Conservation (phyloP, 306 rosid genomes). For the Potentilla sterilis region DNA sequence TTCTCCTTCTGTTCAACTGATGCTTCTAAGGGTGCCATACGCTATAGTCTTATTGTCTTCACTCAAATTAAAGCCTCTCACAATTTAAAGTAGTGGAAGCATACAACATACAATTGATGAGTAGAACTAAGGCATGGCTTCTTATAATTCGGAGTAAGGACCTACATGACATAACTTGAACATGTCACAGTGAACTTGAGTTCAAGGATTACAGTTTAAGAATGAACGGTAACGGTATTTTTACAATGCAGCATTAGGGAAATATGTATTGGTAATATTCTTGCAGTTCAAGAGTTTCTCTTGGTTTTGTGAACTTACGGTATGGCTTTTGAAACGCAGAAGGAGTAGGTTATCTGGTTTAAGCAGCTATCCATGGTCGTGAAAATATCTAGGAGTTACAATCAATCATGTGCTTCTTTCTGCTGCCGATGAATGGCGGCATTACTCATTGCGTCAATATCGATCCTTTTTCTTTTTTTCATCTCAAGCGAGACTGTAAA, state of each 20-base stretch:
- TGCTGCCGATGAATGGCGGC: background rate
- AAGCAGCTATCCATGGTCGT: background rate
- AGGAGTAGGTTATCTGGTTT: conserved; percentile 24
- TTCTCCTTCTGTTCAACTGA: background rate
- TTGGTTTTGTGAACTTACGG: background rate
- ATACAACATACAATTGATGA: background rate
- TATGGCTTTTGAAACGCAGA: conserved; percentile 16
- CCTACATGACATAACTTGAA: background rate
- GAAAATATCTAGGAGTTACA: background rate
- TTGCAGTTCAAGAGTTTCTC: background rate
- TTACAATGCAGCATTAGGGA: background rate
- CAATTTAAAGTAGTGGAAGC: background rate
- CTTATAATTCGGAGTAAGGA: background rate
- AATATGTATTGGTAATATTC: background rate
- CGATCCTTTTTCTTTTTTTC: background rate
- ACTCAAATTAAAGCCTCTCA: background rate
- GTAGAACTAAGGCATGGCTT: background rate
- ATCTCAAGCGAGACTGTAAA: conserved; percentile 17
- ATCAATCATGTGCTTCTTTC: background rate
- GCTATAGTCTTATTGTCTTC: background rate
- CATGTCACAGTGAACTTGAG: background rate
- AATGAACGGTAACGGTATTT: background rate
- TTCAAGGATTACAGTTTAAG: background rate
- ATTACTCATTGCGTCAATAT: conserved; percentile 1
- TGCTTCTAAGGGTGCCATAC: background rate